phyloP scores from a whole-genome alignment of 148 eudicot species.

The Rhododendron williamsianum region DNA sequence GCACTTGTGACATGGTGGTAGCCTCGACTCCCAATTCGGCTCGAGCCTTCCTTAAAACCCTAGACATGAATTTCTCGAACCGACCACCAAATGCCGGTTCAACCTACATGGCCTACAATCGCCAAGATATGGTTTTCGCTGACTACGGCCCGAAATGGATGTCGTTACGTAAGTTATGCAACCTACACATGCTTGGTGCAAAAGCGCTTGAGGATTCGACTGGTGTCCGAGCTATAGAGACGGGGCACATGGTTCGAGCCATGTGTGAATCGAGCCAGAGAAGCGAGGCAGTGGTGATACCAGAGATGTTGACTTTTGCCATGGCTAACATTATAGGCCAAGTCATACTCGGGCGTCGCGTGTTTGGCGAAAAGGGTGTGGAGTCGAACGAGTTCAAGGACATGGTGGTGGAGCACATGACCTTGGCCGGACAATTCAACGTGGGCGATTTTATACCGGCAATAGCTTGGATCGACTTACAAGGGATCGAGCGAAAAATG shows the following conservation, averaged over 20 bases:
- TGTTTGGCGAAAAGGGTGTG: constrained; percentile 13
- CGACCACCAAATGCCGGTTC: constrained; percentile 25
- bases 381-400: constrained; percentile 21
- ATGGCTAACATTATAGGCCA: constrained; percentile 26
- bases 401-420: constrained; percentile 22
- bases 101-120: constrained; percentile 22
- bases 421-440: constrained; percentile 18
- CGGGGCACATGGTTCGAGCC: constrained; percentile 8
- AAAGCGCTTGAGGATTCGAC: constrained; percentile 21
- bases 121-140: constrained; percentile 24
- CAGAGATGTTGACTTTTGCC: constrained; percentile 19
- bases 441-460: constrained; percentile 25
- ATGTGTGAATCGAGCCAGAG: not conserved
- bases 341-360: constrained; percentile 15
- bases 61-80: constrained; percentile 20
- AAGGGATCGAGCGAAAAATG: constrained; percentile 27
- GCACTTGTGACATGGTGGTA: constrained; percentile 23
- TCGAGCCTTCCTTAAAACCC: constrained; percentile 21
- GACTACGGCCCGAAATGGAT: constrained; percentile 26
- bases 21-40: constrained; percentile 27
- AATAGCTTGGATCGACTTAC: constrained; percentile 27
- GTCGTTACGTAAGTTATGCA: constrained; percentile 19
- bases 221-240: constrained; percentile 6
- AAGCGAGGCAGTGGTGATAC: constrained; percentile 16
- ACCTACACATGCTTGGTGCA: constrained; percentile 25